Evolutionary conservation across 148 eudicot species (phyloP), one percentile per base, ranked within the genome.

Genomic region (Camellia sinensis): DNA sequence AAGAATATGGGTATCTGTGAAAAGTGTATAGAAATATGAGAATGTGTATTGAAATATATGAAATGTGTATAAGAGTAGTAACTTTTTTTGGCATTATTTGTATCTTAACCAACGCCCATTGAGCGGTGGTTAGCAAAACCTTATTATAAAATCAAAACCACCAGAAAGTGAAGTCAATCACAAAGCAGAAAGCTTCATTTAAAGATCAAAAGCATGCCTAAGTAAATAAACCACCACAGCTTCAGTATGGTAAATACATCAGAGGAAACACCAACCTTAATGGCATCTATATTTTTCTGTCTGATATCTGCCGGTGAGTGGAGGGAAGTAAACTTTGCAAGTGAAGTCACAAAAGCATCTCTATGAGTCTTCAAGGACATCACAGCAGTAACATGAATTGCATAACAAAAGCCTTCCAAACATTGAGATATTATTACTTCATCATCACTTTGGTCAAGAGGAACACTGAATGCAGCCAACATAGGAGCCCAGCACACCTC

Each of bases 401-500:
- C 99, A 86, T 78, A 80, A 56, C 95, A 96, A 72, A 97, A 92
- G 74, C 99, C 99, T 68, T 94, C 96, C 74, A 97, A 89, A 84
- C 99, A 97, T 79, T 89, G 87, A n/a, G 92, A 82, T 84, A 94
- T 86, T 59, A 91, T 86, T 71, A 83, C 78, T 71, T 91, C 94
- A 81, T 97, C 99, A 13, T 97, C 99, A 88, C 92, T 94, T 90
- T 89, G 99, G 79, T 97, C 99, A 79, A 97, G 95, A 74, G 99
- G 96, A 84, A 97, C 99, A 82, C 98, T 97, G 85, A 97, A 97
- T 78, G 99, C 99, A 67, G 99, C 99, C 90, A 97, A 87, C 99
- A 97, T 94, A 71, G 99, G 99, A 80, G 99, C 99, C 99, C 99
- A 97, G 82, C 96, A 97, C 52, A 86, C 97, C 86, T 97, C 99